Conservation (phyloP, 495 filamentous ascomycete species). For the Xylaria castorea region DNA sequence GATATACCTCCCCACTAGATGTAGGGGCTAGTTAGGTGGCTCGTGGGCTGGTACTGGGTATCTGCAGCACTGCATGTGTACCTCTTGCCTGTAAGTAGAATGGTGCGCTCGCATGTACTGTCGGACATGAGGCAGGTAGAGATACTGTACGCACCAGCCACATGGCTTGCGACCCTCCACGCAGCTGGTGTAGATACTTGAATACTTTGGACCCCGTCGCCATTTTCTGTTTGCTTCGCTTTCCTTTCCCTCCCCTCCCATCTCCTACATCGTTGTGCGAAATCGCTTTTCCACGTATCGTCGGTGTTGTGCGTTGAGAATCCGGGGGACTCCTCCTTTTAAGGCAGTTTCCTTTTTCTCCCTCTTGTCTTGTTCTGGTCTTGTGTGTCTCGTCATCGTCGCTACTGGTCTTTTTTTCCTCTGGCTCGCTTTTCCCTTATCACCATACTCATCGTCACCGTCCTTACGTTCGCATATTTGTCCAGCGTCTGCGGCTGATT, state of each 20-base stretch:
- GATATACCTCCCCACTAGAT: slow-evolving; percentile 1
- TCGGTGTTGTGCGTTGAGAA: slow-evolving; percentile 51
- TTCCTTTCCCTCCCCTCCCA: slow-evolving; percentile 40
- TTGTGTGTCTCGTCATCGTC: slow-evolving; percentile 37
- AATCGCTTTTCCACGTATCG: slow-evolving; percentile 40
- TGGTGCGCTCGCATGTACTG: not conserved
- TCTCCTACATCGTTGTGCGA: slow-evolving; percentile 41
- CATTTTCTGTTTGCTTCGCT: slow-evolving; percentile 42
- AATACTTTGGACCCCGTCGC: slow-evolving; percentile 28
- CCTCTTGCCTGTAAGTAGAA: not conserved
- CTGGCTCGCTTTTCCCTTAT: slow-evolving; percentile 44
- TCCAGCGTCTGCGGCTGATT: slow-evolving; percentile 33
- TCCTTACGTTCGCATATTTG: slow-evolving; percentile 36
- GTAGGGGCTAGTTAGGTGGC: not conserved
- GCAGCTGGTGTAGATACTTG: slow-evolving; percentile 23
- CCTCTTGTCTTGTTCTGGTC: slow-evolving; percentile 32
- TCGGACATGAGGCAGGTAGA: slow-evolving; percentile 5
- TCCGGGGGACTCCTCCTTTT: slow-evolving; percentile 57
- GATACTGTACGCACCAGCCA: slow-evolving; percentile 26
- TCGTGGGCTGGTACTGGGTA: slow-evolving; percentile 4
- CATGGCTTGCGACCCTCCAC: slow-evolving; percentile 7
- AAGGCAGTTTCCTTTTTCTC: slow-evolving; percentile 56
- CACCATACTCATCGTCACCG: slow-evolving; percentile 42
- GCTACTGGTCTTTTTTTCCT: slow-evolving; percentile 33
- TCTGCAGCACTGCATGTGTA: slow-evolving; percentile 8